Base-by-base conservation (phyloP, 192 early-diverging fungal species). In the Entomortierella beljakovae region DNA sequence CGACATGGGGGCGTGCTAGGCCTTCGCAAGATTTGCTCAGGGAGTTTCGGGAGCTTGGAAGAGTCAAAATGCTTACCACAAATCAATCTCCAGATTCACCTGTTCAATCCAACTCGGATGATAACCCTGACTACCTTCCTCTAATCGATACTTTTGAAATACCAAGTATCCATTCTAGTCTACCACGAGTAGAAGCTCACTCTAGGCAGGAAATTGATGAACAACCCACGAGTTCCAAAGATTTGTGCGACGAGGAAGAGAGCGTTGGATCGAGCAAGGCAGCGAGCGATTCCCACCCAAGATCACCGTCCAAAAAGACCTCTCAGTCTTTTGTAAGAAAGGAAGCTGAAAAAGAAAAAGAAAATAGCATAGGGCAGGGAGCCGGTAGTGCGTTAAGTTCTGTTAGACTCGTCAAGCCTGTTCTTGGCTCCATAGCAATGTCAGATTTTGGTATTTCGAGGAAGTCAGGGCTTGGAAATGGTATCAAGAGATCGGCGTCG, bases 21-120 rank as follows among this genome's bases (percentile, higher is more conserved):
- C 70, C 70, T 9, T 54, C 64, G 16, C 43, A 57, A 42, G 80
- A 81, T 34, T 49, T 81, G 1, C 53, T 81, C 57, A 62, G 61
- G 20, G 80, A 81, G 49, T 74, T 81, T 20, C 53, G 80, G 15
- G 70, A 74, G 43, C 60, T 64, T 18, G 80, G 80, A 2, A 65
- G 59, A n/a, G 70, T 81, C 58, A 57, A 74, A 2, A 57, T 61
- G 35, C 63, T 46, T 29, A 65, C 66, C 10, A 68, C 46, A 26
- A 60, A 68, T 13, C 53, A 51, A n/a, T 22, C 56, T 11, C n/a
- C 52, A 2, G 53, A 57, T 8, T 43, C 64, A 2, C 34, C 9
- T 20, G 61, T 50, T 0, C 20, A 51, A 7, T 61, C 65, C 2
- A 55, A 68, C 31, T 46, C 66, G 2, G 66, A 66, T 26, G 66